Base-by-base conservation (phyloP, 2,329 filamentous ascomycete species). In the Metarhizium sp. region DNA sequence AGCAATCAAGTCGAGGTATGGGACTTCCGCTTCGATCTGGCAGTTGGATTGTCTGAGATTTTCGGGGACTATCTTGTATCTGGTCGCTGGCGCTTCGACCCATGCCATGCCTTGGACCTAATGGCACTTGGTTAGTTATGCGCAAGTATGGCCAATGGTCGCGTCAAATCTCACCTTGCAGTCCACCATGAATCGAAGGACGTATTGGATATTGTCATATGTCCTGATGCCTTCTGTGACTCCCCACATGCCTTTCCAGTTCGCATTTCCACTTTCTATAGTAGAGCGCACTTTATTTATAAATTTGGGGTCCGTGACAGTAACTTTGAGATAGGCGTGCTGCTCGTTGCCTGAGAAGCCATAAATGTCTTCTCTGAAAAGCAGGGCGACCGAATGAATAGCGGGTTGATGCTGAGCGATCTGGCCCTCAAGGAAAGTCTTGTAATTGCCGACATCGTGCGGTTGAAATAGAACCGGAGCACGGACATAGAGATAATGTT, bases 111-210 rank as follows among this genome's bases (percentile, higher is more conserved):
- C 94, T 55, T 88, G 81, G 48, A 99, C 87, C 81, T 90, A 32
- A 30, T 29, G 10, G 3, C 20, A 30, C 7, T 29, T 8, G 34
- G 7, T 30, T 55, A 51, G 51, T 57, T 69, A 2, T 32, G 45
- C 4, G 45, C 3, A 14, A 14, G 13, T 32, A 29, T 20, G 6
- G 3, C 10, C 7, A 11, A 30, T 29, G 2, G 2, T 16, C 7
- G 7, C 10, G 13, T 6, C 20, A 29, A 25, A 6, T 18, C 73
- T 62, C 75, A 89, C 86, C 70, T 92, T 87, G 62, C 88, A 95
- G 70, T 99, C 94, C 51, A 99, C 92, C 94, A 99, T 99, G 73
- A 99, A 97, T 52, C 94, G 82, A 61, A 97, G 73, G 30, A 97
- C 84, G 67, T 96, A 99, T 76, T 95, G 90, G 56, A 99, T 92